Evolutionary conservation across 176 grass and related monocot genomes (phyloP), one percentile per base, ranked within the genome.

Genomic region (Carex kokanica): DNA sequence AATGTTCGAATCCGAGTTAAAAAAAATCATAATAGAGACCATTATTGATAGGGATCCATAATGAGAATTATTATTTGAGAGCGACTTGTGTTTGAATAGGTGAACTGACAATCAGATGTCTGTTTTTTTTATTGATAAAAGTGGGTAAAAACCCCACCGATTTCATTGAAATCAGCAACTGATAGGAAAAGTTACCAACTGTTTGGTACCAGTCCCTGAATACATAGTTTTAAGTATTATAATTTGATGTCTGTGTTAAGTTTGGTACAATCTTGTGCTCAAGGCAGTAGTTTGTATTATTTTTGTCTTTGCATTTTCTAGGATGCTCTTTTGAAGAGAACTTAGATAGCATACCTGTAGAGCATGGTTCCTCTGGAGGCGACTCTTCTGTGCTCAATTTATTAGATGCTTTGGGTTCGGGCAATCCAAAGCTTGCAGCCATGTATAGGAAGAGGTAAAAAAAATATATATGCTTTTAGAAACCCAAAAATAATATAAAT

Each of bases 361-460:
- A 67, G 25, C 58, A 79, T 40, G 69, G 27, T 63, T 23, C 0
- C 16, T 49, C n/a, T 83, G n/a, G 69, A 72, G 70, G 56, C 3
- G 56, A 82, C 8, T 59, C 52, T 9, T 87, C 86, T 16, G 47
- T 88, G 23, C 55, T 31, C 17, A 54, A 79, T 47, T 80, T 88
- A 18, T 84, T 88, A 61, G 78, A 88, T 45, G 82, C 51, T 52
- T 61, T 88, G 75, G 62, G 74, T 36, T 79, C 86, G 1, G 51
- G 40, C 56, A 88, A 64, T 55, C 53, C 83, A 24, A 84, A 88
- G 49, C 73, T 84, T 60, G 74, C 81, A 12, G 60, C 82, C n/a
- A 63, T 88, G 57, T 78, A 84, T 55, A 83, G 24, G 58, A 88
- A 83, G 59, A 83, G 81, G 86, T 88, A 70, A 70, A 70, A 70